Percentiles rank a stretch among this genome's conserved stretches.
Conservation (phyloP, 768 basidiomycete genomes). For the Naematelia encephala region DNA sequence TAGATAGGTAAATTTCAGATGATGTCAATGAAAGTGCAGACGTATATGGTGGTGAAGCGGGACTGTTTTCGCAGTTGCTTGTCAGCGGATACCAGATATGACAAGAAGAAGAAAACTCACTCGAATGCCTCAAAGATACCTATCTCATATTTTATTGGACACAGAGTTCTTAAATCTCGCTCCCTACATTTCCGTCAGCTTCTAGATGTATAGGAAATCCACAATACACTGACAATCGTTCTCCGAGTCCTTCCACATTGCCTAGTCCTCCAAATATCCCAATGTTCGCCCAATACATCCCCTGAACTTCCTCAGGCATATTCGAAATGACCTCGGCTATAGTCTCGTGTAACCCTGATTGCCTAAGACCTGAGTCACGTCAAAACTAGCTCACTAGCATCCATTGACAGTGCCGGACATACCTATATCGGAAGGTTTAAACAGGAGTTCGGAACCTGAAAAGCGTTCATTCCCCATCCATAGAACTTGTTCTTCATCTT, state of each 20-base stretch:
- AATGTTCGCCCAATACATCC: constrained; percentile 95
- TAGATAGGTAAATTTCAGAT: constrained; percentile 56
- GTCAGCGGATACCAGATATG: background rate
- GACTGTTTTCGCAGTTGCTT: constrained; percentile 16
- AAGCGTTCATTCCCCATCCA: constrained; percentile 90
- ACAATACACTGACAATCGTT: constrained; percentile 63
- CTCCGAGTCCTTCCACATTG: constrained; percentile 68
- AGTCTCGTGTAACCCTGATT: constrained; percentile 71
- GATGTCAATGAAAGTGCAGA: constrained; percentile 57
- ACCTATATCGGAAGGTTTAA: constrained; percentile 88
- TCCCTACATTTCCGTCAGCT: constrained; percentile 54
- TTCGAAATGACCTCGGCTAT: constrained; percentile 71
- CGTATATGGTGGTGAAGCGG: constrained; percentile 38
- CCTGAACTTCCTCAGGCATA: constrained; percentile 76
- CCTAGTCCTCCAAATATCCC: constrained; percentile 81
- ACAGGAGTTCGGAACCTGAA: constrained; percentile 85
- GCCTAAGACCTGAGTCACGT: constrained; percentile 62
- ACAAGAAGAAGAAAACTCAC: constrained; percentile 56
- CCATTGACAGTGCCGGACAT: constrained; percentile 29
- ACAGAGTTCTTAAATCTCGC: constrained; percentile 70
- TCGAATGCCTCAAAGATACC: constrained; percentile 67
- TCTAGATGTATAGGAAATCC: background rate
- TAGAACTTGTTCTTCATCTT: constrained; percentile 58
- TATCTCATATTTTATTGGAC: constrained; percentile 77
- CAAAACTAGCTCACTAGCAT: constrained; percentile 2